These are phyloP conservation scores for Vicia villosa DNA, from an alignment of 306 rosid genomes.

Conservation along the genomic window DNA sequence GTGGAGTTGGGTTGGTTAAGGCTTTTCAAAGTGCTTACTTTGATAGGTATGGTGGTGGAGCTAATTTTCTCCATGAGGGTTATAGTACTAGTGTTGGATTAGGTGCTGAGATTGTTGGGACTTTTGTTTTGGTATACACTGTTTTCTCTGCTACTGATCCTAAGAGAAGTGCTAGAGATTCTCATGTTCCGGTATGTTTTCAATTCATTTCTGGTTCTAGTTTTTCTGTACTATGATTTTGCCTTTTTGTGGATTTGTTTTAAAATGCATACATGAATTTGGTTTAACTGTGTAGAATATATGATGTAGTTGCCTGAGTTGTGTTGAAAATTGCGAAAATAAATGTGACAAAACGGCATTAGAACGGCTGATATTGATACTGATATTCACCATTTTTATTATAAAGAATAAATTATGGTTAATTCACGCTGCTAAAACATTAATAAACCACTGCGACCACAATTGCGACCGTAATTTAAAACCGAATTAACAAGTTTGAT, in stretches of 20 bases:
- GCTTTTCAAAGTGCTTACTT: slow-evolving; percentile 65
- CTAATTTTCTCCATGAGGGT: slow-evolving; percentile 53
- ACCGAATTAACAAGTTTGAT: too few species aligned
- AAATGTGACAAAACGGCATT: too few species aligned
- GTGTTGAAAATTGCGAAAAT: too few species aligned
- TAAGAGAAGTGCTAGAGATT: slow-evolving; percentile 86
- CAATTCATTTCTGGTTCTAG: background rate
- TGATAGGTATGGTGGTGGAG: slow-evolving; percentile 69
- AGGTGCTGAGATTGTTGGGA: slow-evolving; percentile 87
- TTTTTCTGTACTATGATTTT: background rate
- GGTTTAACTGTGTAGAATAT: slow-evolving; percentile 14
- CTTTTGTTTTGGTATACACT: slow-evolving; percentile 86
- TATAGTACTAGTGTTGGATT: slow-evolving; percentile 69
- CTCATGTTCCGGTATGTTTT: slow-evolving; percentile 80
- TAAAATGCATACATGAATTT: background rate
- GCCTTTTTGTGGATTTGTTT: background rate
- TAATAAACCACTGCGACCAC: too few species aligned
- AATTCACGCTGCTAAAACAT: too few species aligned
- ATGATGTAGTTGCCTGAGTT: too few species aligned
- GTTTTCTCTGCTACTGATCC: slow-evolving; percentile 98
- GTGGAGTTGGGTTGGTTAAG: slow-evolving; percentile 88
- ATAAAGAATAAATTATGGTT: too few species aligned
- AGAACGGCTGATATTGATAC: too few species aligned
- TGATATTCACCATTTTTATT: too few species aligned
- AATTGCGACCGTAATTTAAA: too few species aligned